Conservation (phyloP, 495 filamentous ascomycete genomes). For the Podospora australis region DNA sequence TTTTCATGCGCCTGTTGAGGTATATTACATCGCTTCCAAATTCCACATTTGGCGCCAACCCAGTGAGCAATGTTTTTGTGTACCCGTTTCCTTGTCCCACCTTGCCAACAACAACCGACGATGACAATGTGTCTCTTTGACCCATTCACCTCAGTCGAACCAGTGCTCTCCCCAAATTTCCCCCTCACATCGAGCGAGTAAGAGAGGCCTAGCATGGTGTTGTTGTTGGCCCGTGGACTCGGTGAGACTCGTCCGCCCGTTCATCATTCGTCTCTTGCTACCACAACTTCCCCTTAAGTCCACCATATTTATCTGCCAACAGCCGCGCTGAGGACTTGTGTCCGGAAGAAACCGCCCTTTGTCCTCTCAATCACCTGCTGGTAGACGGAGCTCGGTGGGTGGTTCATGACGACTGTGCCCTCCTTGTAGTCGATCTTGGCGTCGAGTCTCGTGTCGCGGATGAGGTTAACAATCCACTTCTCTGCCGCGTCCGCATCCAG, state of each 20-base stretch:
- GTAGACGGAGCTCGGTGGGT: conserved; percentile 95
- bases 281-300: background rate
- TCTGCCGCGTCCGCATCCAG: conserved; percentile 90
- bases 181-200: background rate
- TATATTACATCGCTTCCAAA: conserved; percentile 2
- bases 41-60: background rate
- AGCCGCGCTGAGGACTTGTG: conserved; percentile 62
- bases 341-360: conserved; percentile 89
- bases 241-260: too few relatives aligned
- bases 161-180: background rate
- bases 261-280: background rate
- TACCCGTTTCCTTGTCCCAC: background rate
- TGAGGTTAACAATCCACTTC: conserved; percentile 99
- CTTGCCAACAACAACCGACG: too few relatives aligned
- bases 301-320: conserved; percentile 35
- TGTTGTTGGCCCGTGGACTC: background rate
- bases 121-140: too few relatives aligned
- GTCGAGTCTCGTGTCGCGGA: conserved; percentile 92
- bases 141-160: background rate
- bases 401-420: conserved; percentile 98
- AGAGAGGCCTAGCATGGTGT: background rate
- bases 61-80: background rate
- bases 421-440: conserved; percentile 99
- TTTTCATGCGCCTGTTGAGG: background rate
- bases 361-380: conserved; percentile 98